A percentile compares a stretch with the other conserved stretches of the same genome.
Conservation (phyloP, 192 early-diverging fungal genomes). For the Cetraspora pellucida region DNA sequence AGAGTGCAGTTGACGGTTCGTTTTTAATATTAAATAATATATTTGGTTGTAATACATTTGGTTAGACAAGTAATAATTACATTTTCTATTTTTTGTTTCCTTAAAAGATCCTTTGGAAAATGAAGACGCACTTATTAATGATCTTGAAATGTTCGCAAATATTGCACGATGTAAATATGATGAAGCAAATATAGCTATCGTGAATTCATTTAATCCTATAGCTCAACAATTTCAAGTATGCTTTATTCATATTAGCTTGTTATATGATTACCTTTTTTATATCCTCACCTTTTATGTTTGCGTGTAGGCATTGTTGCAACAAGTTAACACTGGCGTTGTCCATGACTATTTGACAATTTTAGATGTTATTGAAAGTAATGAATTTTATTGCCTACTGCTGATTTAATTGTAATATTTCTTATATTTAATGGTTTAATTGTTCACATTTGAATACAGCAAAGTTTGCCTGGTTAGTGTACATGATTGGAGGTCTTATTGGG, state of each 20-base stretch:
- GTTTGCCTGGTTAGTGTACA: slow-evolving; percentile 82
- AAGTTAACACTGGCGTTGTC: slow-evolving; percentile 14
- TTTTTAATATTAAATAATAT: background rate
- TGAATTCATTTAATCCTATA: slow-evolving; percentile 59
- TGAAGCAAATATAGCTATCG: slow-evolving; percentile 53
- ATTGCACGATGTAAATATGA: slow-evolving; percentile 73
- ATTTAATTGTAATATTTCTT: background rate
- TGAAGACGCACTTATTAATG: slow-evolving; percentile 68
- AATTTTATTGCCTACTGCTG: background rate
- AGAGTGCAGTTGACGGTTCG: slow-evolving; percentile 61
- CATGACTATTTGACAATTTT: background rate
- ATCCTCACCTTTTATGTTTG: slow-evolving; percentile 26
- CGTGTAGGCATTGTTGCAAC: slow-evolving; percentile 37
- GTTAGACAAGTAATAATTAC: background rate
- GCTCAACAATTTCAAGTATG: slow-evolving; percentile 61
- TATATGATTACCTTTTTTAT: background rate
- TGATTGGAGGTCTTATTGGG: slow-evolving; percentile 67
- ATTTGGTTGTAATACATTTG: background rate
- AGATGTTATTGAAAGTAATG: slow-evolving; percentile 1
- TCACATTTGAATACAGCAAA: slow-evolving; percentile 31
- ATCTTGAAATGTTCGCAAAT: slow-evolving; percentile 68
- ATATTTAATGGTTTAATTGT: background rate
- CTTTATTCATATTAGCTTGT: background rate
- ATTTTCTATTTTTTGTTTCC: background rate
- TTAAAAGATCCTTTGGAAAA: slow-evolving; percentile 61